These are phyloP conservation scores for Acacia acuminata DNA, from an alignment of 306 rosid genomes.

Conservation along the genomic window DNA sequence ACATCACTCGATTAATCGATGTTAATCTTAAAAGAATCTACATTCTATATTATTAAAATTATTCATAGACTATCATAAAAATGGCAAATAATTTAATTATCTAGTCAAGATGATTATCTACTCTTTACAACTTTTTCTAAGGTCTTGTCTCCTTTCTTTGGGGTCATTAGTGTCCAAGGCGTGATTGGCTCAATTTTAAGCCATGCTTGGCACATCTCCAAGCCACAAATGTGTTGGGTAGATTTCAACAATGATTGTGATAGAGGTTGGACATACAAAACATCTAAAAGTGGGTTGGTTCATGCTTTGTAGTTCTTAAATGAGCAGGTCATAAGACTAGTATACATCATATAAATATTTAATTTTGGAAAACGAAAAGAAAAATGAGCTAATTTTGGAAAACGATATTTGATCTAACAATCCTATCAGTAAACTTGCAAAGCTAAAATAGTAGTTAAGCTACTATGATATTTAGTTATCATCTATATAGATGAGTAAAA, in stretches of 20 bases:
- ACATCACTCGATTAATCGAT: background rate
- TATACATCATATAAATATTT: background rate
- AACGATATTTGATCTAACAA: too few species aligned
- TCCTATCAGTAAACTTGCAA: too few species aligned
- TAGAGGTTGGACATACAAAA: background rate
- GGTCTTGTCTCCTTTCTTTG: background rate
- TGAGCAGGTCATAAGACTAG: background rate
- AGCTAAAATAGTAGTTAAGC: too few species aligned
- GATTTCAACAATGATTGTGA: background rate
- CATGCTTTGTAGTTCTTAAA: background rate
- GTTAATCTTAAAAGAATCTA: background rate
- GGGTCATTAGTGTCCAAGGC: background rate
- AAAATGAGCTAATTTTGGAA: too few species aligned
- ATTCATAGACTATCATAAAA: background rate
- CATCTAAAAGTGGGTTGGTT: background rate
- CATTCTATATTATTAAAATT: background rate
- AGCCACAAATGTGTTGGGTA: background rate
- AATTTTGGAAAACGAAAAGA: too few species aligned
- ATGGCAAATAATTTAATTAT: background rate
- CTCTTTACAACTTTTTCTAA: background rate
- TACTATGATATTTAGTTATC: too few species aligned
- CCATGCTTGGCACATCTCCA: background rate
- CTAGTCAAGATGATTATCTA: background rate
- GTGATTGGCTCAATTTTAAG: background rate
- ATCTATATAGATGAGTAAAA: too few species aligned